Conservation (phyloP, 495 filamentous ascomycete species). For the Neurospora sp. region DNA sequence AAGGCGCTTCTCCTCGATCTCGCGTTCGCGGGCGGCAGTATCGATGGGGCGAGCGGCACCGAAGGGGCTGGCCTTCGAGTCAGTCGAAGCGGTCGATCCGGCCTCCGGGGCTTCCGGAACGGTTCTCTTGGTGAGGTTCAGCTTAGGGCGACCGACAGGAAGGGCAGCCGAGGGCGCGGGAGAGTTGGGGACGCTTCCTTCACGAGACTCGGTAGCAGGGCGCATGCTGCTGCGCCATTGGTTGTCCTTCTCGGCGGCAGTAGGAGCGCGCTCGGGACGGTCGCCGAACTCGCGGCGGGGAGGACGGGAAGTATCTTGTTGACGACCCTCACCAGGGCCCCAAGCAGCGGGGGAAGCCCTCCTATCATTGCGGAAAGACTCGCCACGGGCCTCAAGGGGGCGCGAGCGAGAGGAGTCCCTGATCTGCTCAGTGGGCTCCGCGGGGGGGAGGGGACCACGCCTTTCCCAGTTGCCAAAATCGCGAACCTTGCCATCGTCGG, state of each 20-base stretch:
- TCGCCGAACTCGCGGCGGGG: slow-evolving; percentile 70
- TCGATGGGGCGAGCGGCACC: slow-evolving; percentile 86
- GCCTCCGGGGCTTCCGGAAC: slow-evolving; percentile 55
- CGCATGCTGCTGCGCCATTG: slow-evolving; percentile 79
- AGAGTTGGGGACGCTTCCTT: slow-evolving; percentile 56
- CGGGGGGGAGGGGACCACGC: slow-evolving; percentile 62
- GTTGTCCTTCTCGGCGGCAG: slow-evolving; percentile 76
- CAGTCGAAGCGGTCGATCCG: slow-evolving; percentile 15
- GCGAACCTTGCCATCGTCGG: slow-evolving; percentile 70
- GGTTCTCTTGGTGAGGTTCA: slow-evolving; percentile 82
- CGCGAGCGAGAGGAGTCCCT: slow-evolving; percentile 62
- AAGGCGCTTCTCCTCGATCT: slow-evolving; percentile 80
- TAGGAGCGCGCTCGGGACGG: slow-evolving; percentile 63
- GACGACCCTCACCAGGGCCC: slow-evolving; percentile 40
- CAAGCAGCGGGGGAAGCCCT: slow-evolving; percentile 64
- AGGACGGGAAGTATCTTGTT: slow-evolving; percentile 58
- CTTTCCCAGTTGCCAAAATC: slow-evolving; percentile 94
- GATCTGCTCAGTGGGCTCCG: slow-evolving; percentile 39
- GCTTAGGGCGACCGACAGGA: slow-evolving; percentile 56
- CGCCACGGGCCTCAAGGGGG: slow-evolving; percentile 46
- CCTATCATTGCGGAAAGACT: slow-evolving; percentile 45
- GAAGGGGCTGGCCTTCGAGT: slow-evolving; percentile 82
- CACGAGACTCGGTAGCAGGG: slow-evolving; percentile 42
- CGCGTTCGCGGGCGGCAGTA: slow-evolving; percentile 73
- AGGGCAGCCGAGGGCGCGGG: slow-evolving; percentile 41